Base-by-base conservation (phyloP, 495 filamentous ascomycete genomes). In the Xylaria nigripes region DNA sequence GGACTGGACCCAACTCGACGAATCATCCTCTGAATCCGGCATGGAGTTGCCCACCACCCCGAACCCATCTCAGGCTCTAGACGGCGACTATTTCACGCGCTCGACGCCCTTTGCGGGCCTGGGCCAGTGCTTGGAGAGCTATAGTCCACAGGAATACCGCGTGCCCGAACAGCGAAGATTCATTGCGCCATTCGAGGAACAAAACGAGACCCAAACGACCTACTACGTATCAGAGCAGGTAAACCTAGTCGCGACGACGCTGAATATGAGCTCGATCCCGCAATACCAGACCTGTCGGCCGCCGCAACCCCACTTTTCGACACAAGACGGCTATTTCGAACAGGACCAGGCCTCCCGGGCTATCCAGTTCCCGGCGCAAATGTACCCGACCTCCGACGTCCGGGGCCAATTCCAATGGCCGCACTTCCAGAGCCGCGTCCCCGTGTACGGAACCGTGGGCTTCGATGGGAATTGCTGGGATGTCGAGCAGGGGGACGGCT, bases 21-120 rank as follows among this genome's bases (percentile, higher is more conserved):
- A 80, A 56, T 74, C 74, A 46, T 73, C 74, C 47, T 81, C 81
- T n/a, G 80, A 81, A 45, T 76, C 72, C 12, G 71, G 68, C 45
- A 72, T 75, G 62, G 71, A 74, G 46, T 75, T 73, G 42, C 71
- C 78, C 16, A 69, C 78, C 16, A 78, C 77, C 16, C 69, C 80
- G 22, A 69, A 59, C 47, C 58, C 56, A 41, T 50, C 56, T 23
- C 61, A 65, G 43, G 29, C 40, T 16, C 7, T 60, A 15, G 62
- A 68, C 22, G 49, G 56, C 30, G 65, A 71, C 38, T 54, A 59
- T 12, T 51, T 73, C 36, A 72, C 75, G 40, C 66, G 73, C 38
- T 69, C 74, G 6, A 60, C 71, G 10, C 71, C 74, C 0, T 77
- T 72, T 43, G 66, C 65, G 45, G 67, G 74, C 58, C 75, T 74